A percentile compares a stretch with the other conserved stretches of the same genome.
These are phyloP conservation scores for Alternaria tenuissima DNA, from an alignment of 2,329 filamentous ascomycete species.

Conservation along the genomic window DNA sequence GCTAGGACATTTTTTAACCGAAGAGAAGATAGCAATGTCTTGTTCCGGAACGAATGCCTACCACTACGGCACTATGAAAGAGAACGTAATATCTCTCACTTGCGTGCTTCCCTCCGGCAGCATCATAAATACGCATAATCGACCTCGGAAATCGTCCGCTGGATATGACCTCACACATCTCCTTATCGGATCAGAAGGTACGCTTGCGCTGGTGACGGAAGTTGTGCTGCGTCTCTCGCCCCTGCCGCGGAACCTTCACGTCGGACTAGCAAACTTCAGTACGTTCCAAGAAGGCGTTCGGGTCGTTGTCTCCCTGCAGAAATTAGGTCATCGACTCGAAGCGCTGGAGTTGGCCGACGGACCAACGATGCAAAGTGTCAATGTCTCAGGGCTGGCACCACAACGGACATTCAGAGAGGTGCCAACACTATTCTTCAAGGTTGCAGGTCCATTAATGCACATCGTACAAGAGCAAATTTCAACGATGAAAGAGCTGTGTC, in stretches of 20 bases:
- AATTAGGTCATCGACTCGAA: slow-evolving; percentile 80
- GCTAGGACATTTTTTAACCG: neutral
- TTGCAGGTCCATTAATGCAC: slow-evolving; percentile 65
- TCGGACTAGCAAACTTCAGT: slow-evolving; percentile 73
- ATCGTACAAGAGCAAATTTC: slow-evolving; percentile 78
- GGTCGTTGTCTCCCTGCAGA: slow-evolving; percentile 79
- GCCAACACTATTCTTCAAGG: slow-evolving; percentile 78
- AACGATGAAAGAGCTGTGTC: slow-evolving; percentile 67
- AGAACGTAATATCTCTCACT: slow-evolving; percentile 86
- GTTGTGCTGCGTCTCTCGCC: slow-evolving; percentile 84
- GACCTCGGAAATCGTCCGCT: slow-evolving; percentile 86
- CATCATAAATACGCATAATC: slow-evolving; percentile 83
- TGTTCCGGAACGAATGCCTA: slow-evolving; percentile 88
- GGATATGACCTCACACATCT: slow-evolving; percentile 90
- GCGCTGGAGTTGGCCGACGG: slow-evolving; percentile 90
- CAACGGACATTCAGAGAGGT: slow-evolving; percentile 67
- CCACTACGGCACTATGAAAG: slow-evolving; percentile 90
- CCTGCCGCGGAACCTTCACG: slow-evolving; percentile 76
- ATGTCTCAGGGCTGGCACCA: slow-evolving; percentile 64
- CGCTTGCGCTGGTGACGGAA: slow-evolving; percentile 88
- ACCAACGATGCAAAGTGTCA: slow-evolving; percentile 78
- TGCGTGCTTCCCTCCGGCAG: slow-evolving; percentile 89
- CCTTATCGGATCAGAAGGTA: slow-evolving; percentile 91
- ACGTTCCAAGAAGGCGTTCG: slow-evolving; percentile 74
- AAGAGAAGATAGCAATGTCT: slow-evolving; percentile 60